Base-by-base conservation (phyloP, 2,329 filamentous ascomycete species). In the Coniochaeta pulveracea region DNA sequence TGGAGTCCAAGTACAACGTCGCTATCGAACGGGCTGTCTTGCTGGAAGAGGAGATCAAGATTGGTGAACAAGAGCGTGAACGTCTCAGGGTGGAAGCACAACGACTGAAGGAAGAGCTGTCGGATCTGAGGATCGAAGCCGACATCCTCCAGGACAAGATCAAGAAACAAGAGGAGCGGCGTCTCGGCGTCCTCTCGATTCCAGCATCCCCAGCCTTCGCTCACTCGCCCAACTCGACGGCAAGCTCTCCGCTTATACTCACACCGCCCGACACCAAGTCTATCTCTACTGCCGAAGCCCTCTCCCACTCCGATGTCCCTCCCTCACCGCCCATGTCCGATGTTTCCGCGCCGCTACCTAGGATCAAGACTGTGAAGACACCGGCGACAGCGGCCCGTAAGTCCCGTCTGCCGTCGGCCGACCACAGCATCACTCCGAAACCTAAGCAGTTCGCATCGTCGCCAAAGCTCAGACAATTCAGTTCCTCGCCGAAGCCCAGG, bases 1-100 rank as follows among this genome's bases (percentile, higher is more conserved):
- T 98, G 56, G 91, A 98, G 60, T 89, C 83, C 41, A 98, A 96
- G 58, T 95, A 91, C 58, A 96, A 95, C 54, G 75, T 93, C 36
- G 76, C 88, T 4, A 93, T 98, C 46, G 91, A 98, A 61, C 72
- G 89, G 34, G 78, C 72, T 8, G 91, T 98, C 17, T 76, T 98
- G 70, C 73, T 95, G 60, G 91, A 98, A 53, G 88, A 95, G 55
- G 91, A 96, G 56, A 82, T 96, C 49, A 89, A 81, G 58, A 72
- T 76, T 27, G 85, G 85, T 29, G 91, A 98, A 51, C 83, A 93
- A 58, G 91, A 98, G 57, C 76, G 91, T 49, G 91, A 98, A 56
- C 61, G 65, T 6, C 64, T 98, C 40, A 77, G 91, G 33, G 95
- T 98, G 47, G 88, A 96, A 48, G 76, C 81, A 8, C 91, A 98